phyloP scores from a whole-genome alignment of 1,284 basidiomycete genomes.

The Gymnopus androsaceus region DNA sequence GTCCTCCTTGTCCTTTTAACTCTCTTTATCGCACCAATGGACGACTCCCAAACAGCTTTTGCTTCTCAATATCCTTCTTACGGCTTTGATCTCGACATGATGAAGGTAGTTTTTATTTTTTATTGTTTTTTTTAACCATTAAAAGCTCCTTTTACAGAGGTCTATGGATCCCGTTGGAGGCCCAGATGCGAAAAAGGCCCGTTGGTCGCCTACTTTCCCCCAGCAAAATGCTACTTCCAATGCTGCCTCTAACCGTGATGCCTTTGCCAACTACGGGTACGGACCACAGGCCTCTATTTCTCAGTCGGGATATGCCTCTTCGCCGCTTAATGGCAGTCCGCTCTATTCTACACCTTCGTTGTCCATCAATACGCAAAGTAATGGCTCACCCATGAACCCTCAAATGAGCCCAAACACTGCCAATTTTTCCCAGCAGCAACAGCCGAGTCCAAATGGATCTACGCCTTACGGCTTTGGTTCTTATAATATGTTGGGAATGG shows the following conservation, averaged over 20 bases:
- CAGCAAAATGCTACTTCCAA: conserved; percentile 28
- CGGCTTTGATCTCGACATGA: conserved; percentile 80
- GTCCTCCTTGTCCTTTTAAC: conserved; percentile 23
- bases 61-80: conserved; percentile 67
- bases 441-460: conserved; percentile 42
- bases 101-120: conserved; percentile 58
- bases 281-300: conserved; percentile 68
- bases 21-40: conserved; percentile 48
- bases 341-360: conserved; percentile 74
- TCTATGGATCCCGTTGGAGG: conserved; percentile 80
- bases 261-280: conserved; percentile 83
- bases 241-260: conserved; percentile 52
- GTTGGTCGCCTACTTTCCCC: conserved; percentile 75
- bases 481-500: conserved; percentile 78
- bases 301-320: conserved; percentile 50
- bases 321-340: conserved; percentile 47
- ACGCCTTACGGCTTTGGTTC: conserved; percentile 57
- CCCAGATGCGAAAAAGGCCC: conserved; percentile 83
- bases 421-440: conserved; percentile 51
- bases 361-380: conserved; percentile 65
- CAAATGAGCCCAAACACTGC: conserved; percentile 70
- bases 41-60: conserved; percentile 72
- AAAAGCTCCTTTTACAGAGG: conserved; percentile 43
- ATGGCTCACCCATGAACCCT: conserved; percentile 47
- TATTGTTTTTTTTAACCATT: conserved; percentile 10